Evolutionary conservation across 1,284 basidiomycete genomes (phyloP), one percentile per base, ranked within the genome.

Genomic region (Sporisorium iseilematis-ciliati): DNA sequence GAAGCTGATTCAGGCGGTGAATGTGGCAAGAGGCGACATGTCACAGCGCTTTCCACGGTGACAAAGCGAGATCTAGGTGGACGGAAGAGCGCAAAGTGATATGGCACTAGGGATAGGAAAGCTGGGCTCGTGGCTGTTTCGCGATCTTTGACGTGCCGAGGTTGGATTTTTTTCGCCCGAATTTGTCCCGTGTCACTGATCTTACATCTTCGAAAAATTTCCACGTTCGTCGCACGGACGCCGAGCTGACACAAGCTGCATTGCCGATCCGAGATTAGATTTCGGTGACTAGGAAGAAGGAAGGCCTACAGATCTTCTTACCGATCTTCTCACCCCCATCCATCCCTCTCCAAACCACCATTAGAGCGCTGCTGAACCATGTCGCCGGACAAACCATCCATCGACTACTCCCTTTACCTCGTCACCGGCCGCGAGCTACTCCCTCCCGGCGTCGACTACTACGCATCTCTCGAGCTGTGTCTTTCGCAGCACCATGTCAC

Each of bases 401-500:
- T 75, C 49, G 77, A 83, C 40, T 81, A 77, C 53, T 81, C 80
- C 1, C 73, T 80, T 46, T 86, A 86, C 71, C 89, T 97, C 48
- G 93, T 97, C 14, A 95, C 94, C 2, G 92, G 92, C 18, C 88
- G 94, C 65, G 90, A 92, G 50, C 87, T 94, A 0, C 88, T 96
- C 6, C 93, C 93, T 2, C 87, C 88, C n/a, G 91, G 91, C 78
- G 73, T 75, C 51, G 81, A 90, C 74, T 95, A 93, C 86, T 88
- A 90, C 51, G 88, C 91, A 78, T 91, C 89, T 29, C 87, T 97
- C 57, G 92, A 93, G 88, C 90, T 92, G 86, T 69, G 93, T 90
- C 89, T 94, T 2, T 87, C 95, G 8, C 87, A 90, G 81, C 94
- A 94, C 25, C 92, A 94, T 14, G 94, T 97, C 0, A 94, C 93